Base-by-base conservation (phyloP, 2,329 filamentous ascomycete species). In the Albophoma yamanashiensis region DNA sequence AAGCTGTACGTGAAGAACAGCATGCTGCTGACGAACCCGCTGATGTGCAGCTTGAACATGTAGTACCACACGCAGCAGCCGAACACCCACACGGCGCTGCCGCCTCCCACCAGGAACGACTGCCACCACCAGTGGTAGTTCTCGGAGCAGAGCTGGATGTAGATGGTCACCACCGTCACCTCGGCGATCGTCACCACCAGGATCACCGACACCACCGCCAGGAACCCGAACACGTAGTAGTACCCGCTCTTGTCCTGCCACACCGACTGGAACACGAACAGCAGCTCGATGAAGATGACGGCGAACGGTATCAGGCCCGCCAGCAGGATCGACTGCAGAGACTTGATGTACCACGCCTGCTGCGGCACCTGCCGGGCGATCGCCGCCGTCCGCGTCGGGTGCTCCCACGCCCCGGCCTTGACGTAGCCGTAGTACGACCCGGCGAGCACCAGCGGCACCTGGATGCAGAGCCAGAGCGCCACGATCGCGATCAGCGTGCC, bases 81-180 rank as follows among this genome's bases (percentile, higher is more conserved):
- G 70, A 93, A 94, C 43, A 96, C 84, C 90, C 91, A 96, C 62
- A 91, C 73, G 8, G 88, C 84, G 66, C 87, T 91, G 66, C 87
- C 85, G 56, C 87, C 88, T 53, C 91, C 91, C 11, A 92, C 83
- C 56, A 90, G 75, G 76, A 96, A 94, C 58, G 88, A 91, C 71
- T 90, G 89, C 91, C 91, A 95, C 89, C 89, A 94, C 91, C 91
- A 96, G 71, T 91, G 83, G 74, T 94, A 88, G 73, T 95, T 92
- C 81, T 95, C 91, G 1, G 85, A 81, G 75, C 90, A 93, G 22
- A 96, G 83, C 74, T 91, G 88, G 56, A 89, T 82, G 73, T 96
- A 95, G 20, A 91, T 88, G 1, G 87, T 86, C 61, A 95, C 90
- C 27, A 96, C 84, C 0, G 89, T 92, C 58, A 92, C 89, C 75